Evolutionary conservation across 805 yeast genomes (phyloP), one percentile per base, ranked within the genome.

Genomic region (Kuraishia floccosa): DNA sequence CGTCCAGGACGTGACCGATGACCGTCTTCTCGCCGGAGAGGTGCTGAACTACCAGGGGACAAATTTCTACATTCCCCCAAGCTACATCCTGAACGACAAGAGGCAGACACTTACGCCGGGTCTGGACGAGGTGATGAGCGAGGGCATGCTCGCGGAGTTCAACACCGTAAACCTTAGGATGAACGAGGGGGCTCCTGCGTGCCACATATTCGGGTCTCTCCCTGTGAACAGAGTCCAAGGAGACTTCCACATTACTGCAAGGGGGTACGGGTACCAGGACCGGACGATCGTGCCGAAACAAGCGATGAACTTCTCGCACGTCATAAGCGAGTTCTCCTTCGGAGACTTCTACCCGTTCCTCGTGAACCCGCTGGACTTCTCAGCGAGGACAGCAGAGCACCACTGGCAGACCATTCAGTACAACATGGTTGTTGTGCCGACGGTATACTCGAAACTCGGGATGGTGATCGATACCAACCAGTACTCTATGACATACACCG

Each of bases 331-430:
- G 52, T 72, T 86, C 39, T 85, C 96, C 8, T 89, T 77, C 55
- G 98, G 98, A 10, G 83, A 74, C 23, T 86, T 80, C 52, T 86
- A 74, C 47, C 96, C 98, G 3, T 79, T 70, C 42, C 64, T 87
- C 39, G 67, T 78, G 42, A 89, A 89, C 47, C 94, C 96, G n/a
- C 64, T 91, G 39, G 97, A 91, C 51, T 64, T 63, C 28, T 77
- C 89, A 0, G 79, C 73, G 1, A 71, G 76, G 40, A 49, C 54
- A 12, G 65, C 85, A 2, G 58, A 60, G 0, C 61, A 67, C 2
- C 58, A 64, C 15, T 36, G 61, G 13, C 74, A 68, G 35, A 52
- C 64, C 1, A 83, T 61, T 53, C 70, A 70, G 31, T 91, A 91
- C 52, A 71, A 64, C 41, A 45, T 86, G 39, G 72, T 77, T 12